These are phyloP conservation scores for Colletotrichum trifolii DNA, from an alignment of 2,329 filamentous ascomycete genomes.

Conservation along the genomic window DNA sequence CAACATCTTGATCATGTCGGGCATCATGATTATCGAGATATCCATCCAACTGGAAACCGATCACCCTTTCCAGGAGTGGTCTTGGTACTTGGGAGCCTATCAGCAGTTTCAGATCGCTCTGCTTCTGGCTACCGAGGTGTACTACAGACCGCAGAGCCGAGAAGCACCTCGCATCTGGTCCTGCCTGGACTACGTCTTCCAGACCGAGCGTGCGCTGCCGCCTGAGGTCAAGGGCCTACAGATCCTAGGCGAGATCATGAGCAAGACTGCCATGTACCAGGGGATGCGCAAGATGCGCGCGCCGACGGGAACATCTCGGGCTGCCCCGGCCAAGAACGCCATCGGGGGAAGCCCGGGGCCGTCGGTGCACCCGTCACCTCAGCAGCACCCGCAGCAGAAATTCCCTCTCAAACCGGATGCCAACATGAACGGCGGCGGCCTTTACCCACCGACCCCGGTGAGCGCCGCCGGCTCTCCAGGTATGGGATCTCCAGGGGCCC, in stretches of 20 bases:
- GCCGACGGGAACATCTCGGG: slow-evolving; percentile 56
- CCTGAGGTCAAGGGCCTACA: slow-evolving; percentile 68
- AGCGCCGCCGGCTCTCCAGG: slow-evolving; percentile 23
- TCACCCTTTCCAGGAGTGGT: slow-evolving; percentile 65
- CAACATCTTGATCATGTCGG: slow-evolving; percentile 72
- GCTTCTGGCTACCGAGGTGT: slow-evolving; percentile 75
- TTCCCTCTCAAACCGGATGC: slow-evolving; percentile 34
- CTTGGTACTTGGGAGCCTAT: slow-evolving; percentile 77
- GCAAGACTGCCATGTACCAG: slow-evolving; percentile 69
- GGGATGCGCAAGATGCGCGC: slow-evolving; percentile 67
- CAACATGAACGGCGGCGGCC: slow-evolving; percentile 13
- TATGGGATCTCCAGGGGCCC: slow-evolving; percentile 25
- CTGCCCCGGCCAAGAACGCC: slow-evolving; percentile 49
- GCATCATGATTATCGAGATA: slow-evolving; percentile 62
- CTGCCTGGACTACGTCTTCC: slow-evolving; percentile 79
- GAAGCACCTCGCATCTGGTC: slow-evolving; percentile 76
- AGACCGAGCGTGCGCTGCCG: slow-evolving; percentile 62
- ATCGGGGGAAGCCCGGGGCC: slow-evolving; percentile 43
- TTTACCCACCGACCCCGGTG: slow-evolving; percentile 22
- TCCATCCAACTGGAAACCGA: slow-evolving; percentile 59
- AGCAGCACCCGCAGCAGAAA: slow-evolving; percentile 25
- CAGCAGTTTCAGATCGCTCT: slow-evolving; percentile 80
- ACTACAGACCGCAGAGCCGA: slow-evolving; percentile 64
- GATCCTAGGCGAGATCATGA: slow-evolving; percentile 71
- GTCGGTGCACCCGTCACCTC: slow-evolving; percentile 32